phyloP scores from a whole-genome alignment of 192 early-diverging fungal species.

The Pecoramyces ruminantium region DNA sequence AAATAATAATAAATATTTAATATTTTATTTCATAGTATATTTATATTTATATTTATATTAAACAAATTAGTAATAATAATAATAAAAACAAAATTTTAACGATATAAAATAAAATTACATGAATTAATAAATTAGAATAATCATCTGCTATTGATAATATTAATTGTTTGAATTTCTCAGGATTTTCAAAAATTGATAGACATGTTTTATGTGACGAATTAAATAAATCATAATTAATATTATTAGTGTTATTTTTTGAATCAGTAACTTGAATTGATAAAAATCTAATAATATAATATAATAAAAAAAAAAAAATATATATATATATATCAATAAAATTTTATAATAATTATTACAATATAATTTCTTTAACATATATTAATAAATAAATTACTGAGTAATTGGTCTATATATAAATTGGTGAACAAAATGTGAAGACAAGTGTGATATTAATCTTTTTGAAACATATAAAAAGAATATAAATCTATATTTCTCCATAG shows the following conservation, averaged over 20 bases:
- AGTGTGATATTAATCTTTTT: neutral
- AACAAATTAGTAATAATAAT: too few species aligned
- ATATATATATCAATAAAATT: too few species aligned
- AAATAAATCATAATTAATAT: neutral
- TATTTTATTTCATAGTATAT: too few species aligned
- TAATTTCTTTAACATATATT: too few species aligned
- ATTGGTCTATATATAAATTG: neutral
- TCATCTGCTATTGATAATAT: neutral
- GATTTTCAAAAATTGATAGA: neutral
- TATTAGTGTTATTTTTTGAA: neutral
- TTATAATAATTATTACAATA: too few species aligned
- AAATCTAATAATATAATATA: neutral
- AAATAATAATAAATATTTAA: neutral
- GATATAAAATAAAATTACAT: neutral
- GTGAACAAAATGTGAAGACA: neutral
- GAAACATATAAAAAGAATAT: neutral
- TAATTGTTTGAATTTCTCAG: neutral
- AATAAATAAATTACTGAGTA: neutral
- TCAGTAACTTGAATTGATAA: neutral
- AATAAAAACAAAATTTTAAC: too few species aligned
- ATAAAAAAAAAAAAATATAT: too few species aligned
- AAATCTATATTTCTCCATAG: neutral
- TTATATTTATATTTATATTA: neutral
- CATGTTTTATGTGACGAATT: neutral
- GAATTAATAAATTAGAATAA: neutral